Evolutionary conservation across 768 basidiomycete species (phyloP).

Genomic region (Mycena olivaceomarginata): DNA sequence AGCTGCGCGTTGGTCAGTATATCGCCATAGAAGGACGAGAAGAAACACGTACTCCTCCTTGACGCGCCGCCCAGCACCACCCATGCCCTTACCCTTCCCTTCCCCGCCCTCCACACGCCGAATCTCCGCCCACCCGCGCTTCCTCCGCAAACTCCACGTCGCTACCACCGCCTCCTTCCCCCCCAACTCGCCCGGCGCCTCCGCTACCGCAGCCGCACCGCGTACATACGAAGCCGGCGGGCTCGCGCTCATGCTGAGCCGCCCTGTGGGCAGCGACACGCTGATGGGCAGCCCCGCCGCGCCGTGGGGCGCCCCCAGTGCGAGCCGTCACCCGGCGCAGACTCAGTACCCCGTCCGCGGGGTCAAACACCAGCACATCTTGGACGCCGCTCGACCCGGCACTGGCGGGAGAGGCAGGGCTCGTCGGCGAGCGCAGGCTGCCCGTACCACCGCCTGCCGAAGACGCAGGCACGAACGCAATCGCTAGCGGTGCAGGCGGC

Average conservation of each 20-base stretch:
- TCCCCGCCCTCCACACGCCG: slow-evolving; percentile 54
- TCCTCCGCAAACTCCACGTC: slow-evolving; percentile 78
- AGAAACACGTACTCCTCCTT: slow-evolving; percentile 58
- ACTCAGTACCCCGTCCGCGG: slow-evolving; percentile 71
- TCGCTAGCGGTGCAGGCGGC: slow-evolving; percentile 66
- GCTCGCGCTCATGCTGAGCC: slow-evolving; percentile 58
- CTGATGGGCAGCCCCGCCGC: slow-evolving; percentile 59
- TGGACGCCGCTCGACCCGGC: slow-evolving; percentile 67
- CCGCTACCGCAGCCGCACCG: slow-evolving; percentile 40
- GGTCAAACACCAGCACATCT: slow-evolving; percentile 83
- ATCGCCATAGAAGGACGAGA: background rate
- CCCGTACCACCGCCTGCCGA: no score
- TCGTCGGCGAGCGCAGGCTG: slow-evolving; percentile 46
- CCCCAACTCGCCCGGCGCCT: slow-evolving; percentile 54
- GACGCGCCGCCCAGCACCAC: slow-evolving; percentile 16
- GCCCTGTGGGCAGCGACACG: slow-evolving; percentile 74
- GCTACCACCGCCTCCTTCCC: slow-evolving; percentile 68
- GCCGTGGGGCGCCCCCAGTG: slow-evolving; percentile 60
- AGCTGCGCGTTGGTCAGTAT: slow-evolving; percentile 61
- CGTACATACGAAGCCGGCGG: slow-evolving; percentile 71
- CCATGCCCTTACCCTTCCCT: background rate
- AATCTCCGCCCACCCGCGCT: slow-evolving; percentile 72
- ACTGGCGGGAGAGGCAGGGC: slow-evolving; percentile 16
- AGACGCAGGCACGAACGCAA: slow-evolving; percentile 71
- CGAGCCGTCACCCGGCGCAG: slow-evolving; percentile 67